Base-by-base conservation (phyloP, 495 filamentous ascomycete species). In the Neurospora tetraspora region DNA sequence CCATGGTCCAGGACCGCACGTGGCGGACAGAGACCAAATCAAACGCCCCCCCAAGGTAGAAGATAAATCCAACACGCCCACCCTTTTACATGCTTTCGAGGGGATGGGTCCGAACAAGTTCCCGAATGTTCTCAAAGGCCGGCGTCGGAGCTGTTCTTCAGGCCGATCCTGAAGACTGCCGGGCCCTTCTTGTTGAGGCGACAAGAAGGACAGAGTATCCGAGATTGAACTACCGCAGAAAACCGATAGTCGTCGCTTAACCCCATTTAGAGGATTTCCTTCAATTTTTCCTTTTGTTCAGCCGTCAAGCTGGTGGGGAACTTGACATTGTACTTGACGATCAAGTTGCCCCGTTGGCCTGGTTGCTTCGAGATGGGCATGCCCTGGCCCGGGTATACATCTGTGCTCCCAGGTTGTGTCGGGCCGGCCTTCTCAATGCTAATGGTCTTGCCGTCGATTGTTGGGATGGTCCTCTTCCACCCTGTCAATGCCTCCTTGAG, bases 401-500 rank as follows among this genome's bases (percentile, higher is more conserved):
- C 94, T 71, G 88, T 87, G 76, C 87, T 89, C 20, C 92, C 93
- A 1, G 95, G 93, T 69, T 90, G 89, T 6, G 95, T 98, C 0
- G 94, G 95, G 1, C 95, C 95, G 12, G 87, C 83, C 77, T 92
- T 92, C 5, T 89, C 85, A 71, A 98, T 87, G 39, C 83, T 86
- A 72, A 98, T 81, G 72, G 92, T 90, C 78, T 94, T 95, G 73
- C 91, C 92, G 77, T 98, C 96, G 73, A 99, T 98, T 11, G 96
- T 99, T n/a, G 88, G 89, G 20, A 99, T 87, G 43, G 92, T 95
- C 40, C 92, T 90, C 74, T 89, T 88, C 96, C 96, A 99, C 71
- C 96, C 96, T 0, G 94, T 97, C 31, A 99, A 84, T n/a, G 96
- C 93, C 83, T 98, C 96, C 79, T 97, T 98, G n/a, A 99, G 88